A percentile compares a stretch with the other conserved stretches of the same genome.
Evolutionary conservation across 306 rosid genomes (phyloP).

Genomic region (Trifolium pratense): DNA sequence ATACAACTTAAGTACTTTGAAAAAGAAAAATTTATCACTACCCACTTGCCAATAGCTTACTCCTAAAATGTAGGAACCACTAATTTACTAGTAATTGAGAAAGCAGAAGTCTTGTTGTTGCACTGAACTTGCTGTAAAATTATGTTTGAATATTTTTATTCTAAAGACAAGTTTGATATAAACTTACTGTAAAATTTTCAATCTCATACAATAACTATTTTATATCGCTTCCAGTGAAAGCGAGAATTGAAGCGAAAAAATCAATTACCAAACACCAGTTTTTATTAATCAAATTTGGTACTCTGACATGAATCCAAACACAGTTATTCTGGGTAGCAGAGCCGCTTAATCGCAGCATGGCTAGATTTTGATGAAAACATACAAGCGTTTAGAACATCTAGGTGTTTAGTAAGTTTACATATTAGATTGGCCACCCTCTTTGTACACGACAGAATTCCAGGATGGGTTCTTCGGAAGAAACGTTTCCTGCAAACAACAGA

Average conservation of each 20-base stretch:
- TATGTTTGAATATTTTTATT: not conserved
- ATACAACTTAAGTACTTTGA: too few relatives aligned
- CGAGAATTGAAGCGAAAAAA: not conserved
- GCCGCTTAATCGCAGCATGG: not conserved
- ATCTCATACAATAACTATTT: not conserved
- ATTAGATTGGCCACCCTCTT: conserved; percentile 53
- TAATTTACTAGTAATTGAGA: too few relatives aligned
- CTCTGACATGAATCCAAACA: not conserved
- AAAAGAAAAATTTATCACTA: too few relatives aligned
- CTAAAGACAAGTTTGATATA: not conserved
- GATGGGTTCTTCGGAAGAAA: conserved; percentile 76
- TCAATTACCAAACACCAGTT: not conserved
- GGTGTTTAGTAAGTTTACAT: conserved; percentile 42
- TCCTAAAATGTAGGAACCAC: too few relatives aligned
- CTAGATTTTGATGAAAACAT: not conserved
- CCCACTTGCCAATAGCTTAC: too few relatives aligned
- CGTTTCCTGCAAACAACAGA: conserved; percentile 68
- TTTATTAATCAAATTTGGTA: conserved; percentile 2
- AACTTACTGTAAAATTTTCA: not conserved
- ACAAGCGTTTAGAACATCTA: not conserved
- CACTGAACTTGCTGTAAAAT: too few relatives aligned
- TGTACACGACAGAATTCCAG: conserved; percentile 66
- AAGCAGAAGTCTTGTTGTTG: too few relatives aligned
- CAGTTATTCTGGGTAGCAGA: not conserved
- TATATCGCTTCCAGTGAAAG: not conserved